Base-by-base conservation (phyloP, 116 monocot genomes). In the Trichopus zeylanicus region DNA sequence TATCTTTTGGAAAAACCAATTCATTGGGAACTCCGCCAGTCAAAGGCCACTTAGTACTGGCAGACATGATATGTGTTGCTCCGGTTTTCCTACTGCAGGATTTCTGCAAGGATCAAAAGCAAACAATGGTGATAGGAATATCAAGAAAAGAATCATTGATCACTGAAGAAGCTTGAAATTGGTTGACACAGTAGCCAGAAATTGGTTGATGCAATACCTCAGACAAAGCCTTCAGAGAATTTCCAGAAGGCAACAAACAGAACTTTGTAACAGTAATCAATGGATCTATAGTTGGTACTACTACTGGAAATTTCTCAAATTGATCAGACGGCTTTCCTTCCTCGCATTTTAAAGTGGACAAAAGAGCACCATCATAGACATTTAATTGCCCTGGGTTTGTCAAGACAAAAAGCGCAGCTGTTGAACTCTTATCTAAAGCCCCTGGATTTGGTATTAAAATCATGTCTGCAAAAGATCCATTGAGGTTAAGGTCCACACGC, bases 391-490 rank as follows among this genome's bases (percentile, higher is more conserved):
- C 91, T 38, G 97, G 97, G 33, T 87, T 97, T 55, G 97, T 85
- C 74, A 97, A 69, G 30, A 91, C 65, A 73, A 97, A 82, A 67
- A 87, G 63, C 29, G 81, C 81, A n/a, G n/a, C n/a, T 61, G 68
- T 73, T 24, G 77, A 70, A 67, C 42, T 73, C 46, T 68, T 76
- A 28, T 78, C 75, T 24, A 62, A 55, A 46, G 74, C 47, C n/a
- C 84, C 85, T 52, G 55, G 65, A 79, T 63, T 68, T 2, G 91
- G 91, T 73, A 97, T 76, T 24, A 97, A 57, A 66, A 87, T 80
- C 84, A 97, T 97, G 64, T 97, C 87, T 53, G 97, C 97, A 77
- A 91, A 97, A 25, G 97, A 97, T 67, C 97, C 97, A 68, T 75
- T 65, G 61, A 97, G 84, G 16, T 67, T 69, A 31, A 97, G 79